Conservation (phyloP, 2,329 filamentous ascomycete genomes). For the Fusarium sp. region DNA sequence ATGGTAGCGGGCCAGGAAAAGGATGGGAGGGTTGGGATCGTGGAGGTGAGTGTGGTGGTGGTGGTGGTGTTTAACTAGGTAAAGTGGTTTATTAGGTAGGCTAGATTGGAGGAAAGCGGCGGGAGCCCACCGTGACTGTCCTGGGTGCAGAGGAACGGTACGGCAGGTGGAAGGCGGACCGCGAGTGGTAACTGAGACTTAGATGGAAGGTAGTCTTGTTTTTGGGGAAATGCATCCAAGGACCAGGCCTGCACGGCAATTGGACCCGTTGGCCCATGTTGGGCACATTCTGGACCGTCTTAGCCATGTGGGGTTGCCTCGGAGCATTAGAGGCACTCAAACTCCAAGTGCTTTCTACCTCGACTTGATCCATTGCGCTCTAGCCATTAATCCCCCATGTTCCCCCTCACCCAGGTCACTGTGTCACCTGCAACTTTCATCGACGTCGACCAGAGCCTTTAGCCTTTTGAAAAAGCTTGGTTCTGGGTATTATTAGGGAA, state of each 20-base stretch:
- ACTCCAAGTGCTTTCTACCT: slow-evolving; percentile 24
- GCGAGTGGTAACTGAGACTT: slow-evolving; percentile 6
- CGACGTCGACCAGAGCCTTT: slow-evolving; percentile 35
- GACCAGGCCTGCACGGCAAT: background rate
- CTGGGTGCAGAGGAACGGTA: slow-evolving; percentile 21
- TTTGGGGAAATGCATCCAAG: slow-evolving; percentile 22
- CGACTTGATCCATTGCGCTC: slow-evolving; percentile 3
- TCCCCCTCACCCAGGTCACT: slow-evolving; percentile 29
- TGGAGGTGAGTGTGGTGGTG: slow-evolving; percentile 20
- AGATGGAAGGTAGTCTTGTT: slow-evolving; percentile 2
- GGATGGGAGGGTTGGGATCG: slow-evolving; percentile 28
- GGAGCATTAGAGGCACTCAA: slow-evolving; percentile 19
- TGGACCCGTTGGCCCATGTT: slow-evolving; percentile 2
- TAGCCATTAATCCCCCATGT: slow-evolving; percentile 18
- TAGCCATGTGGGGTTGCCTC: slow-evolving; percentile 33
- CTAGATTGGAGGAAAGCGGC: slow-evolving; percentile 15
- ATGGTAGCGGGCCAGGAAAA: slow-evolving; percentile 29
- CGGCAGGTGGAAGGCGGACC: slow-evolving; percentile 15
- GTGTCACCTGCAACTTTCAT: slow-evolving; percentile 40
- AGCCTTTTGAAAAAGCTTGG: slow-evolving; percentile 13
- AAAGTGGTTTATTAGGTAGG: slow-evolving; percentile 29
- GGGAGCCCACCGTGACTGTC: slow-evolving; percentile 22
- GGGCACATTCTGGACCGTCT: background rate
- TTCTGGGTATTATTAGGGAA: background rate
- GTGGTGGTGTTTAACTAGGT: slow-evolving; percentile 30